These are phyloP conservation scores for Rhododendron griersonianum DNA, from an alignment of 148 eudicot species.

Conservation along the genomic window DNA sequence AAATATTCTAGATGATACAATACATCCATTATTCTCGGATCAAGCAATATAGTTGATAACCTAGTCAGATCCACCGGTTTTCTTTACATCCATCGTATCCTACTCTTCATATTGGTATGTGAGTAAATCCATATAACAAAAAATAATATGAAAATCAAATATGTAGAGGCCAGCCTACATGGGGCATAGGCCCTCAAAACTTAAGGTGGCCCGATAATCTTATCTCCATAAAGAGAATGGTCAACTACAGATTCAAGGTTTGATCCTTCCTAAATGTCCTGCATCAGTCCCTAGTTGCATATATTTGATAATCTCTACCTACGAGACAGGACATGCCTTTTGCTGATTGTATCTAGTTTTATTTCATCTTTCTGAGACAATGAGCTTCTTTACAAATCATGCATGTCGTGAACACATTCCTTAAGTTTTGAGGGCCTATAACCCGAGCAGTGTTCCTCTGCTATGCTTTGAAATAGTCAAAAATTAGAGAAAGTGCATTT, in stretches of 20 bases:
- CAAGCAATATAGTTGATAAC: background rate
- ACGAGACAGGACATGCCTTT: background rate
- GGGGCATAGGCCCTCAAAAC: background rate
- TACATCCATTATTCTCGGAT: background rate
- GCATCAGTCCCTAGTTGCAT: background rate
- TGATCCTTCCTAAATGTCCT: background rate
- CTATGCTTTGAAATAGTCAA: background rate
- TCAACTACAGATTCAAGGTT: background rate
- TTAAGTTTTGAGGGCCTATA: background rate
- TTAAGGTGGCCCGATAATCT: background rate
- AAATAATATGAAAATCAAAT: background rate
- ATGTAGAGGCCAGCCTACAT: background rate
- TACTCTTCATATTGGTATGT: background rate
- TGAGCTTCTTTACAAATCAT: background rate
- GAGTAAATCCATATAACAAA: background rate
- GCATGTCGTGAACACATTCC: background rate
- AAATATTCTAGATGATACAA: background rate
- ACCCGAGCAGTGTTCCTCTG: background rate
- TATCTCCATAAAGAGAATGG: background rate
- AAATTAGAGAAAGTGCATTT: background rate
- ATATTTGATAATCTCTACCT: background rate
- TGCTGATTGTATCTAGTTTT: background rate
- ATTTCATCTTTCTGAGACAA: background rate
- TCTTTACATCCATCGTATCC: background rate
- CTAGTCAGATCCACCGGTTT: background rate